A percentile compares a stretch with the other conserved stretches of the same genome.
Conservation (phyloP, 2,329 filamentous ascomycete genomes). For the Colletotrichum siamense region DNA sequence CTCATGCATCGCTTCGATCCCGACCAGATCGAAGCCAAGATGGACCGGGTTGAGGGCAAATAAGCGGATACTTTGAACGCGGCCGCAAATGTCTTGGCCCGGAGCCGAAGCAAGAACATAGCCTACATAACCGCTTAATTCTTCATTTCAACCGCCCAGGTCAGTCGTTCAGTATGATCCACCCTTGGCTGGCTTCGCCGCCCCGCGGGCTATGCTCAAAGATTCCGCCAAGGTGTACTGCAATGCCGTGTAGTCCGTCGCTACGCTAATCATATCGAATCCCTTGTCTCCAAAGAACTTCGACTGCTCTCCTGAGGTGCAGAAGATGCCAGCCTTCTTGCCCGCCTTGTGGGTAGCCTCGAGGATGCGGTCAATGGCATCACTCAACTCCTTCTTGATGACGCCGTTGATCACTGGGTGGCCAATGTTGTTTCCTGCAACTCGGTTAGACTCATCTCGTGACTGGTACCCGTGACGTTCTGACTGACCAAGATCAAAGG, state of each 20-base stretch:
- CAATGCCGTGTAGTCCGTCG: constrained; percentile 60
- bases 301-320: constrained; percentile 60
- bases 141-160: background rate
- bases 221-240: constrained; percentile 50
- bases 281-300: constrained; percentile 59
- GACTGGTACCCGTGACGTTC: no score
- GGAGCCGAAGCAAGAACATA: background rate
- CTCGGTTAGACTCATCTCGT: background rate
- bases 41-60: constrained; percentile 62
- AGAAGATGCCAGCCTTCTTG: constrained; percentile 70
- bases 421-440: constrained; percentile 62
- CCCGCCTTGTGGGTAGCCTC: constrained; percentile 64
- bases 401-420: constrained; percentile 65
- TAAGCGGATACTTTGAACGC: background rate
- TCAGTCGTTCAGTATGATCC: constrained; percentile 44
- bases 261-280: constrained; percentile 67
- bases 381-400: constrained; percentile 62
- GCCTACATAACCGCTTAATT: background rate
- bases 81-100: background rate
- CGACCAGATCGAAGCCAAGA: constrained; percentile 69
- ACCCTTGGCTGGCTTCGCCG: constrained; percentile 38
- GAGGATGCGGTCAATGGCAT: constrained; percentile 64
- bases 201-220: constrained; percentile 51
- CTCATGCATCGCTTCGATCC: constrained; percentile 80
- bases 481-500: constrained; percentile 63